Base-by-base conservation (phyloP, 2,329 filamentous ascomycete genomes). In the Purpureocillium lavendulum region DNA sequence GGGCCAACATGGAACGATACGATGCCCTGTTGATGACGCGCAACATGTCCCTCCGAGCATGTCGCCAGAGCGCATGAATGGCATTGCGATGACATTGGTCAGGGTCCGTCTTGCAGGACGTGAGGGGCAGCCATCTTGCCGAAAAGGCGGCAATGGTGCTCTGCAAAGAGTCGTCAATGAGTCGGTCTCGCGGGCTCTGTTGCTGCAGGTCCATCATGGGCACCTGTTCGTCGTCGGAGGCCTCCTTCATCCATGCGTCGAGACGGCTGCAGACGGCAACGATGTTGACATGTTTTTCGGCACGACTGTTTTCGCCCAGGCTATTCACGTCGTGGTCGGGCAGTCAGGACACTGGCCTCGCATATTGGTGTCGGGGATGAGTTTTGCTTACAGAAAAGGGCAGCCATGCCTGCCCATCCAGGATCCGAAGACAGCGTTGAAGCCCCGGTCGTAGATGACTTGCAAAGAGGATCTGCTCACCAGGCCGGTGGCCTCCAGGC, bases 341-440 rank as follows among this genome's bases (percentile, higher is more conserved):
- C 21, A 26, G 6, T 26, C 21, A 26, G 21, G 6, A 26, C 5
- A 10, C 10, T 10, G 21, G 21, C 10, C 21, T n/a, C 6, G 10
- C 21, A 26, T 26, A 26, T 6, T 26, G 10, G 21, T 10, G 6
- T 6, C 21, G 21, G 10, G 6, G 21, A 26, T 26, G 21, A 26
- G 10, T 6, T 26, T 26, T 26, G 10, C 62, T 14, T 49, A 66
- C 61, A 62, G 42, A 35, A 67, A 65, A 12, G 64, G 64, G 42
- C 61, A 65, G 39, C 63, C 59, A 35, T 66, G 59, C 41, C 57
- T 57, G 0, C 64, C 62, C 49, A 67, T 55, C 62, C 61, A 66
- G 0, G 60, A 65, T 2, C 63, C 64, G 46, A 67, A 66, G 1
- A 66, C 53, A 3, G 55, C 51, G 35, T 66, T 61, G 30, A 66